phyloP scores from a whole-genome alignment of 371 early-diverging fungal species.

The Mortierella sp. region DNA sequence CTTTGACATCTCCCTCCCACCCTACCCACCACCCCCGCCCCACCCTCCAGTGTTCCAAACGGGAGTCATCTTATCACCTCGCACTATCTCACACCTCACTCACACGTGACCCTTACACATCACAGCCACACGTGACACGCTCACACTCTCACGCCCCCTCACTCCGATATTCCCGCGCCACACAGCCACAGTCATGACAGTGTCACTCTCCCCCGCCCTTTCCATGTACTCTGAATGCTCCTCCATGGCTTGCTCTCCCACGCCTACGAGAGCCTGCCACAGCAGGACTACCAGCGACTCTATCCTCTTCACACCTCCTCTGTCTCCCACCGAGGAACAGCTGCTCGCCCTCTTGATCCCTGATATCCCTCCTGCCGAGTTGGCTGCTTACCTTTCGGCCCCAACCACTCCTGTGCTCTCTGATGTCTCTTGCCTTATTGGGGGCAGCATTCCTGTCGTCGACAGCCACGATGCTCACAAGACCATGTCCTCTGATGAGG shows the following conservation, averaged over 20 bases:
- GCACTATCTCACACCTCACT: too few species aligned
- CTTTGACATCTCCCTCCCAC: not conserved
- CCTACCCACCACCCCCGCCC: not conserved
- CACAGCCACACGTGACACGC: too few species aligned
- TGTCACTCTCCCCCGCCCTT: conserved; percentile 19
- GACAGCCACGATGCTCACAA: not conserved
- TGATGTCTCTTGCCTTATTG: conserved; percentile 45
- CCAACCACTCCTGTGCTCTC: conserved; percentile 42
- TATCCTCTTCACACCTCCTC: conserved; percentile 49
- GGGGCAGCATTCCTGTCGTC: conserved; percentile 14
- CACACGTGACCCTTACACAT: too few species aligned
- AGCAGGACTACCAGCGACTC: conserved; percentile 35
- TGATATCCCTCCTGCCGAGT: conserved; percentile 49
- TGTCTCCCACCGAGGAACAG: conserved; percentile 51
- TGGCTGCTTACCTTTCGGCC: conserved; percentile 48
- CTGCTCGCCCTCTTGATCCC: conserved; percentile 51
- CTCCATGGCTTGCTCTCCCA: conserved; percentile 2
- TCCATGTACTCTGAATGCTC: conserved; percentile 9
- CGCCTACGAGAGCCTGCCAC: conserved; percentile 10
- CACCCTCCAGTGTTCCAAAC: not conserved
- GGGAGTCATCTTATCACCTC: too few species aligned
- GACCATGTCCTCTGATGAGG: conserved; percentile 19
- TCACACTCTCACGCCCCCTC: not conserved
- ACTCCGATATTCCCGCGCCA: not conserved
- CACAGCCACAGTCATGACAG: conserved; percentile 10